Percentiles rank a stretch among this genome's conserved stretches.
Evolutionary conservation across 1,284 basidiomycete genomes (phyloP).

Genomic region (Anthracocystis panici-leucophaei): DNA sequence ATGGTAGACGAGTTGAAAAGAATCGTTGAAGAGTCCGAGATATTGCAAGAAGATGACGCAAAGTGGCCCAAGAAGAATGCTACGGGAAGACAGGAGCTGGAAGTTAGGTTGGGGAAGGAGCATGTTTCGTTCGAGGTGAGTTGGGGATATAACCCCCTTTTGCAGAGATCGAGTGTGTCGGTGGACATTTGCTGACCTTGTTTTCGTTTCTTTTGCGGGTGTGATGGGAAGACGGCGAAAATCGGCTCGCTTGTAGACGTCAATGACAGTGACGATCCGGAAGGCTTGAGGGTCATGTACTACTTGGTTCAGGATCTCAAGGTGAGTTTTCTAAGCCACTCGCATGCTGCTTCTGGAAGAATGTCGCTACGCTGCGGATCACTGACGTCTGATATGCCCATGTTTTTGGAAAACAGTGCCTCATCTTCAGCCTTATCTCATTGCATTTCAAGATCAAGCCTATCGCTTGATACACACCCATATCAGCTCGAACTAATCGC

Average conservation of each 20-base stretch:
- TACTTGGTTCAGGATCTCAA: constrained; percentile 97
- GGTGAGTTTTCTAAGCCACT: constrained; percentile 71
- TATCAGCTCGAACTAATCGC: no score
- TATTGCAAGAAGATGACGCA: constrained; percentile 96
- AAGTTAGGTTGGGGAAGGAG: constrained; percentile 91
- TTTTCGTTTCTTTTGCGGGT: neutral
- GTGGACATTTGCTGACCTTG: neutral
- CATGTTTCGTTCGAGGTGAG: constrained; percentile 96
- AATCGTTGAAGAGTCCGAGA: constrained; percentile 93
- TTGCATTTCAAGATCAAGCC: constrained; percentile 99
- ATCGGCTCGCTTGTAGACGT: constrained; percentile 96
- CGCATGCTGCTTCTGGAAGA: neutral
- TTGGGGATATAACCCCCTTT: constrained; percentile 18
- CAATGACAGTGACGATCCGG: constrained; percentile 95
- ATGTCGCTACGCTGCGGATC: no score
- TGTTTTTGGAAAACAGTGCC: constrained; percentile 75
- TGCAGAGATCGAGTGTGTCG: neutral
- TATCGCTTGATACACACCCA: constrained; percentile 72
- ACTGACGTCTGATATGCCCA: no score
- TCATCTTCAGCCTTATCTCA: constrained; percentile 96
- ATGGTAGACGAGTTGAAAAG: constrained; percentile 93
- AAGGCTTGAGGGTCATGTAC: constrained; percentile 97
- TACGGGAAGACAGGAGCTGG: constrained; percentile 96
- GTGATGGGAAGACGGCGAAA: constrained; percentile 84
- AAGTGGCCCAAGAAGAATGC: constrained; percentile 99